Evolutionary conservation across 192 early-diverging fungal species (phyloP).

Genomic region (Phlyctochytrium arcticum): DNA sequence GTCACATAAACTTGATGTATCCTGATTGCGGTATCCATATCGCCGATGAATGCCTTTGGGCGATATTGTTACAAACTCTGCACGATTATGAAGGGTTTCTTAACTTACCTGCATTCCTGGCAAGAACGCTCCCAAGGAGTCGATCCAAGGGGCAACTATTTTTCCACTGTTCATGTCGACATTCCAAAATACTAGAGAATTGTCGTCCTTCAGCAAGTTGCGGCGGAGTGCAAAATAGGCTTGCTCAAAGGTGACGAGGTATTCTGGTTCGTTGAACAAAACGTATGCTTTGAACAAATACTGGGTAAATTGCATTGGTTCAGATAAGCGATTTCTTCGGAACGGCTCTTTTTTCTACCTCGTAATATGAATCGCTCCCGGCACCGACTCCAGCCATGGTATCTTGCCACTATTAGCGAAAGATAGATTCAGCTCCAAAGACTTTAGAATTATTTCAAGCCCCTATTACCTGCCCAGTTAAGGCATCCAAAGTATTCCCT

Average conservation of each 20-base stretch:
- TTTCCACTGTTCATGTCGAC: conserved; percentile 73
- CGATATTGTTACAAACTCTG: neutral
- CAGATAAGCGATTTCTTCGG: neutral
- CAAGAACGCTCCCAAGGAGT: conserved; percentile 87
- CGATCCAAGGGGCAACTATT: conserved; percentile 72
- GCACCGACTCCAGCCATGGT: conserved; percentile 74
- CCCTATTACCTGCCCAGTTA: conserved; percentile 39
- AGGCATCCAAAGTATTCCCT: conserved; percentile 78
- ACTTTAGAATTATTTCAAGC: neutral
- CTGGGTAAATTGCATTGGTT: conserved; percentile 28
- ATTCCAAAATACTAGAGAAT: conserved; percentile 80
- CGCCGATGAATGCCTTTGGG: conserved; percentile 71
- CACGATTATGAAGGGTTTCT: neutral
- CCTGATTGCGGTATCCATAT: conserved; percentile 76
- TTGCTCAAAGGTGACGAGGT: conserved; percentile 68
- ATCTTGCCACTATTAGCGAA: conserved; percentile 61
- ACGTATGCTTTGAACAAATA: conserved; percentile 88
- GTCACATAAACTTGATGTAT: conserved; percentile 80
- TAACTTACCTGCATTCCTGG: conserved; percentile 83
- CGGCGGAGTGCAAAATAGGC: conserved; percentile 70
- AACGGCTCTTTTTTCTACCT: conserved; percentile 6
- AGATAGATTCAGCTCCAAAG: too few species aligned
- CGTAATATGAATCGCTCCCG: conserved; percentile 89
- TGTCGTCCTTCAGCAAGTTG: conserved; percentile 57
- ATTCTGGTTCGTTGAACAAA: conserved; percentile 79